These are phyloP conservation scores for Cladorrhinum sp. DNA, from an alignment of 2,329 filamentous ascomycete species.

Conservation along the genomic window DNA sequence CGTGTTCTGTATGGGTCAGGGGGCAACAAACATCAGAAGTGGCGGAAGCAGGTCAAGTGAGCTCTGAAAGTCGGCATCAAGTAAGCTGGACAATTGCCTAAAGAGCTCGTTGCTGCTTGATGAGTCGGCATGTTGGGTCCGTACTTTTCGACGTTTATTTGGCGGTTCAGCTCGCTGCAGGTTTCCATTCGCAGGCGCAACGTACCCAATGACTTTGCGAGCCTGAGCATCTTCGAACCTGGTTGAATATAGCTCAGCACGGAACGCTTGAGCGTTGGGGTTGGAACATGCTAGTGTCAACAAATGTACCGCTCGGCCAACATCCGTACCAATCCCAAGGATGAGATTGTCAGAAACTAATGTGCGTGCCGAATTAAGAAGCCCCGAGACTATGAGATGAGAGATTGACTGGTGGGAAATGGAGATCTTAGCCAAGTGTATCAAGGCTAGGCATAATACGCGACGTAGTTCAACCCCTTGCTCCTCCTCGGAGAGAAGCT, in stretches of 20 bases:
- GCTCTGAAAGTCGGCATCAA: not conserved
- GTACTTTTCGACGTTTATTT: slow-evolving; percentile 13
- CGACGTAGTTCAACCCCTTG: slow-evolving; percentile 15
- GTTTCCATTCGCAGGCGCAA: not conserved
- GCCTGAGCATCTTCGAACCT: slow-evolving; percentile 20
- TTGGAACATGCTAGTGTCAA: slow-evolving; percentile 16
- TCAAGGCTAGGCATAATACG: slow-evolving; percentile 24
- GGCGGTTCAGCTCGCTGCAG: slow-evolving; percentile 6
- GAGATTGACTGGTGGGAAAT: slow-evolving; percentile 27
- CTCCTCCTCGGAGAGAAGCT: slow-evolving; percentile 22
- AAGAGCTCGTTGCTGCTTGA: slow-evolving; percentile 6
- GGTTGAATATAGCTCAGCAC: slow-evolving; percentile 8
- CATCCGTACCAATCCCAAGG: slow-evolving; percentile 24
- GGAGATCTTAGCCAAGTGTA: slow-evolving; percentile 27
- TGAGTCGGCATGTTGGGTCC: not conserved
- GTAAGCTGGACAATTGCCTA: slow-evolving; percentile 4
- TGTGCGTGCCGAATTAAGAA: slow-evolving; percentile 22
- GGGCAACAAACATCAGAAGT: slow-evolving; percentile 16
- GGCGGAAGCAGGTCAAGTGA: slow-evolving; percentile 12
- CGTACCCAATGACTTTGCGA: slow-evolving; percentile 17
- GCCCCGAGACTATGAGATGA: slow-evolving; percentile 26
- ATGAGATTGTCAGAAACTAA: slow-evolving; percentile 20
- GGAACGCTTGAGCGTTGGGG: not conserved
- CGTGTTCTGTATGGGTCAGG: not conserved
- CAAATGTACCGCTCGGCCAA: slow-evolving; percentile 24